These are phyloP conservation scores for Metroxylon sagu DNA, from an alignment of 176 grass and related monocot genomes.

Conservation along the genomic window DNA sequence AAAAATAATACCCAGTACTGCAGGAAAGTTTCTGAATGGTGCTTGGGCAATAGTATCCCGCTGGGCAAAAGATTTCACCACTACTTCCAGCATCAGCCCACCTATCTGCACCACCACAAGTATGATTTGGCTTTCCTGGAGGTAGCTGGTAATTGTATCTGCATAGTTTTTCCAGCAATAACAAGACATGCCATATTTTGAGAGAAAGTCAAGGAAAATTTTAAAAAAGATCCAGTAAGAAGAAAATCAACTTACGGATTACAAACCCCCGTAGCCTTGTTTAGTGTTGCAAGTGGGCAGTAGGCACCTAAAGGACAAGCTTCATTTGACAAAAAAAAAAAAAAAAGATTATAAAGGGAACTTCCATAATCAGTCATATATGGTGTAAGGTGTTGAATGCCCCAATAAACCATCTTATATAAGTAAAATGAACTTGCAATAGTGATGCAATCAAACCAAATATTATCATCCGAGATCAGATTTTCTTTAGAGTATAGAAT, in stretches of 20 bases:
- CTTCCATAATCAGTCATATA: too few species aligned
- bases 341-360: too few species aligned
- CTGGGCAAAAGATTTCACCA: conserved; percentile 65
- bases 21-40: conserved; percentile 40
- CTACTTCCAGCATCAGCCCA: conserved; percentile 70
- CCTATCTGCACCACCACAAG: conserved; percentile 63
- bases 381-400: too few species aligned
- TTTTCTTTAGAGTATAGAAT: too few species aligned
- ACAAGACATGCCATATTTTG: conserved; percentile 8
- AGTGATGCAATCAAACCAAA: too few species aligned
- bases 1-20: conserved; percentile 51
- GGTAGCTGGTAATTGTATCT: conserved; percentile 88
- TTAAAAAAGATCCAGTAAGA: background rate
- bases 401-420: too few species aligned
- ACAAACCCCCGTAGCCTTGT: conserved; percentile 54
- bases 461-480: too few species aligned
- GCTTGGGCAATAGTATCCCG: conserved; percentile 74
- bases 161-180: conserved; percentile 8
- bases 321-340: conserved; percentile 5
- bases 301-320: conserved; percentile 88
- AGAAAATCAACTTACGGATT: conserved; percentile 68
- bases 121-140: conserved; percentile 30
- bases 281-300: conserved; percentile 53
- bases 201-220: conserved; percentile 11
- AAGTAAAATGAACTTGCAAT: too few species aligned